Percentiles rank a stretch among this genome's conserved stretches.
Conservation (phyloP, 2,329 filamentous ascomycete genomes). For the Aspergillus quadrilineatus region DNA sequence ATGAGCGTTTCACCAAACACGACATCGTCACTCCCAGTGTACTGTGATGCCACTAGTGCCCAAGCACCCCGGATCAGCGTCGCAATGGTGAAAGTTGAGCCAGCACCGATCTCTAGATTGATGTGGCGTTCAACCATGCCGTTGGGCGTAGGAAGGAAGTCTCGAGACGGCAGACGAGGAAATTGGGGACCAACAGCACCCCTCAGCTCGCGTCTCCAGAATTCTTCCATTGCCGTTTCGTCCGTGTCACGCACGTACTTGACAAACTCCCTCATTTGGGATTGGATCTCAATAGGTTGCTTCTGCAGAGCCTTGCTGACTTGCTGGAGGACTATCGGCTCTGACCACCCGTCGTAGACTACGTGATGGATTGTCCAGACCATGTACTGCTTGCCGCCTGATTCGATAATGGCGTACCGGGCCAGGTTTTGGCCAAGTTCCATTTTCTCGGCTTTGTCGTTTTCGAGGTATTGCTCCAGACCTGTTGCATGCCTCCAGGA, state of each 20-base stretch:
- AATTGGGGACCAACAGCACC: conserved; percentile 51
- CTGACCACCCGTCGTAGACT: conserved; percentile 52
- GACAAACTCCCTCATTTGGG: conserved; percentile 50
- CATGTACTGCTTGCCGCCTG: conserved; percentile 37
- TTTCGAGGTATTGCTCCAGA: conserved; percentile 28
- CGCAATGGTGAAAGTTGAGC: conserved; percentile 44
- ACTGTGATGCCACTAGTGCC: conserved; percentile 48
- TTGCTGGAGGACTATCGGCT: conserved; percentile 38
- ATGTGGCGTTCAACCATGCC: conserved; percentile 47
- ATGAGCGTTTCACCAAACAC: conserved; percentile 53
- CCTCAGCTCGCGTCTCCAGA: conserved; percentile 50
- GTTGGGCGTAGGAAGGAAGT: conserved; percentile 47
- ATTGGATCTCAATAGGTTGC: conserved; percentile 17
- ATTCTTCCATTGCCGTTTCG: conserved; percentile 42
- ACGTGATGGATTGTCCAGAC: conserved; percentile 54
- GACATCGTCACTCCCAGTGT: conserved; percentile 47
- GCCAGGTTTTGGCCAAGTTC: conserved; percentile 37
- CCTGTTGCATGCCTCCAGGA: conserved; percentile 31
- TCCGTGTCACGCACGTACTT: conserved; percentile 48
- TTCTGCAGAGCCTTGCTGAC: conserved; percentile 29
- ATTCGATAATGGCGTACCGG: conserved; percentile 35
- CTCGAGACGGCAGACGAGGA: conserved; percentile 49
- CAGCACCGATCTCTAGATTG: conserved; percentile 21
- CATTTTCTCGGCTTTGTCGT: conserved; percentile 30
- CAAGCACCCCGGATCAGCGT: conserved; percentile 51